Percentiles rank a stretch among this genome's conserved stretches.
phyloP scores from a whole-genome alignment of 2,329 filamentous ascomycete genomes.

The Beauveria rudraprayagi region DNA sequence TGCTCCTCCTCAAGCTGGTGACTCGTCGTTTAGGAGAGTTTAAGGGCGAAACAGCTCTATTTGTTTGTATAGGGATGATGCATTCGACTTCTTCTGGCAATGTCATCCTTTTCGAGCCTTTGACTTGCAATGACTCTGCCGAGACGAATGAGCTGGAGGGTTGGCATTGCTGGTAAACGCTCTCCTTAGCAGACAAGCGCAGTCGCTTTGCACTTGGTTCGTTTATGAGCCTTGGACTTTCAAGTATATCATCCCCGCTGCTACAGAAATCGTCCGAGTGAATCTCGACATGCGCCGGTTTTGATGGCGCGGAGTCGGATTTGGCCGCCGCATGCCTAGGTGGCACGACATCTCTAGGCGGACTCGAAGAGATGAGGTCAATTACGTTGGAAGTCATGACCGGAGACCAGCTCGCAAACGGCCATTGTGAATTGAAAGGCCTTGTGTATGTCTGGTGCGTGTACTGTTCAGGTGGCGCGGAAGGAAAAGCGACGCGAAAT shows the following conservation, averaged over 20 bases:
- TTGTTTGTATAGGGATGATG: constrained; percentile 24
- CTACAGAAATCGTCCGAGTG: constrained; percentile 8
- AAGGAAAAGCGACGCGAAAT: neutral
- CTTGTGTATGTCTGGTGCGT: neutral
- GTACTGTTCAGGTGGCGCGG: neutral
- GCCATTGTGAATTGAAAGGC: neutral
- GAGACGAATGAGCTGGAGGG: neutral
- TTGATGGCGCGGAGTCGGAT: neutral
- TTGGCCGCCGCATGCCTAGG: neutral
- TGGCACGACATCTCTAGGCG: constrained; percentile 12
- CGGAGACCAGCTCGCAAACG: neutral
- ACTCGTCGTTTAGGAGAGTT: neutral
- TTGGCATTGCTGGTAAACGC: neutral
- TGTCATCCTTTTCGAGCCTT: neutral
- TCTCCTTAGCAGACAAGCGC: neutral
- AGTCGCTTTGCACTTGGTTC: neutral
- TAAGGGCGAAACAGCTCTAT: neutral
- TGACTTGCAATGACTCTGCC: neutral
- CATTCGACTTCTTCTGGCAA: constrained; percentile 26
- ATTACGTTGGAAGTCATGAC: constrained; percentile 27
- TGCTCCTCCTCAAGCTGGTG: neutral
- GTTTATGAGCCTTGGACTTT: neutral
- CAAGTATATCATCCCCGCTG: neutral
- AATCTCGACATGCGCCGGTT: neutral
- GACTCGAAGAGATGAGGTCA: constrained; percentile 31